Percentiles rank a stretch among this genome's conserved stretches.
phyloP scores from a whole-genome alignment of 1,284 basidiomycete species.

The Chiua sp. region DNA sequence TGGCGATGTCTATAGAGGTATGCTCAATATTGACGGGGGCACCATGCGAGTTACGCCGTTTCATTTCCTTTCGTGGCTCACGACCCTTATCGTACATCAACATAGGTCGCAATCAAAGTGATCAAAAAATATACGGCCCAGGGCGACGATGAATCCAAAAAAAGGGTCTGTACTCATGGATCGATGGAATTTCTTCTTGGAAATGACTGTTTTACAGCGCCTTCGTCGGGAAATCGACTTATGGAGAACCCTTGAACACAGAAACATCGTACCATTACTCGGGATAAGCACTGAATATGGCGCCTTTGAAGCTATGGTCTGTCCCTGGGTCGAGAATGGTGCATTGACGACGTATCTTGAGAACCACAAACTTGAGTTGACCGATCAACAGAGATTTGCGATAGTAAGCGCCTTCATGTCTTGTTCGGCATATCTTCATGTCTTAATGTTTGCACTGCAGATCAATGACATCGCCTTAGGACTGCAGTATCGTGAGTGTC shows the following conservation, averaged over 20 bases:
- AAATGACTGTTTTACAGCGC: slow-evolving; percentile 11
- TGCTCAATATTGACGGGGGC: slow-evolving; percentile 17
- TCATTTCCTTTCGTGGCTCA: neutral
- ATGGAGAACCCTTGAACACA: slow-evolving; percentile 28
- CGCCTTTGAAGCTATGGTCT: slow-evolving; percentile 32
- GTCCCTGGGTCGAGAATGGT: slow-evolving; percentile 34
- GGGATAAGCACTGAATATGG: slow-evolving; percentile 30
- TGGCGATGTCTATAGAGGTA: slow-evolving; percentile 28
- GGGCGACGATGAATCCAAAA: slow-evolving; percentile 20
- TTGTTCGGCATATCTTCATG: neutral
- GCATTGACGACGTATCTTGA: slow-evolving; percentile 22
- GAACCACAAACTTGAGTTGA: slow-evolving; percentile 6
- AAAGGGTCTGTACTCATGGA: slow-evolving; percentile 6
- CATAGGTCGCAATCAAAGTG: slow-evolving; percentile 32
- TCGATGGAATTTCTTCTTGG: neutral
- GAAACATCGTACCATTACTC: slow-evolving; percentile 30
- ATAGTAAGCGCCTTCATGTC: slow-evolving; percentile 18
- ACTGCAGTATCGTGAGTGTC: slow-evolving; percentile 29
- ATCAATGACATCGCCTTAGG: slow-evolving; percentile 32
- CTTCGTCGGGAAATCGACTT: slow-evolving; percentile 33
- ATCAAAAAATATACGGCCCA: slow-evolving; percentile 27
- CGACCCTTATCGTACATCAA: neutral
- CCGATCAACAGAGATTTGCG: slow-evolving; percentile 13
- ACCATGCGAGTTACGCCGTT: slow-evolving; percentile 24
- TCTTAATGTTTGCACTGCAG: slow-evolving; percentile 3